phyloP scores from a whole-genome alignment of 176 grass and related monocot species.

The Ampelocalamus luodianensis region DNA sequence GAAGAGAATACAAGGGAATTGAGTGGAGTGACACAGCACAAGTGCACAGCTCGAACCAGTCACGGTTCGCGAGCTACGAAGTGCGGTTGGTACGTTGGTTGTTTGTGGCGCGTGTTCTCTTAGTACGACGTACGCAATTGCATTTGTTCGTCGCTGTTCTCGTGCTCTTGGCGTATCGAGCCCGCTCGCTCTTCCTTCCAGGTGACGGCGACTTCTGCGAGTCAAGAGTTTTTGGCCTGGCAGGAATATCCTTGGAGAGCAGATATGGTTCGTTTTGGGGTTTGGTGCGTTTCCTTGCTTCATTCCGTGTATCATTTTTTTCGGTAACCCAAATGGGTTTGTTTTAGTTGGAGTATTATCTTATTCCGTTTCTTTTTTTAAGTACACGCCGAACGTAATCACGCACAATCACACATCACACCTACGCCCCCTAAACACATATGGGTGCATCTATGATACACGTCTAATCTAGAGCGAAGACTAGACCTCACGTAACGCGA shows the following conservation, averaged over 20 bases:
- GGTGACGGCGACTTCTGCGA: constrained; percentile 31
- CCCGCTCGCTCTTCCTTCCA: background rate
- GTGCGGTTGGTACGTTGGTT: constrained; percentile 30
- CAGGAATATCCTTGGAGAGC: constrained; percentile 7
- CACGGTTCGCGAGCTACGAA: constrained; percentile 48
- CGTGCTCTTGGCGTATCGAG: constrained; percentile 17
- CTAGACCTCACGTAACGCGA: too few species aligned
- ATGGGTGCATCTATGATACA: too few species aligned
- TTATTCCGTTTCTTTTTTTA: too few species aligned
- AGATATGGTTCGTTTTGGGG: constrained; percentile 2
- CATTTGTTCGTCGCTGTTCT: constrained; percentile 12
- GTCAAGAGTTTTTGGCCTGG: background rate
- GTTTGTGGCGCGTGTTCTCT: constrained; percentile 25
- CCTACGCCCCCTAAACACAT: too few species aligned
- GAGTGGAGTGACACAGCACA: background rate
- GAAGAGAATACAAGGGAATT: constrained; percentile 30
- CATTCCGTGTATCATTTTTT: background rate
- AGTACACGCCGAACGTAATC: too few species aligned
- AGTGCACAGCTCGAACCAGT: background rate
- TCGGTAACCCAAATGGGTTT: background rate
- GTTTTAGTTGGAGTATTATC: background rate
- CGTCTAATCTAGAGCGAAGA: too few species aligned
- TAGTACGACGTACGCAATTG: constrained; percentile 14
- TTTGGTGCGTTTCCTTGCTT: constrained; percentile 8
- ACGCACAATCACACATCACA: too few species aligned